Conservation (phyloP, 2,329 filamentous ascomycete species). For the Phialophora macrospora region DNA sequence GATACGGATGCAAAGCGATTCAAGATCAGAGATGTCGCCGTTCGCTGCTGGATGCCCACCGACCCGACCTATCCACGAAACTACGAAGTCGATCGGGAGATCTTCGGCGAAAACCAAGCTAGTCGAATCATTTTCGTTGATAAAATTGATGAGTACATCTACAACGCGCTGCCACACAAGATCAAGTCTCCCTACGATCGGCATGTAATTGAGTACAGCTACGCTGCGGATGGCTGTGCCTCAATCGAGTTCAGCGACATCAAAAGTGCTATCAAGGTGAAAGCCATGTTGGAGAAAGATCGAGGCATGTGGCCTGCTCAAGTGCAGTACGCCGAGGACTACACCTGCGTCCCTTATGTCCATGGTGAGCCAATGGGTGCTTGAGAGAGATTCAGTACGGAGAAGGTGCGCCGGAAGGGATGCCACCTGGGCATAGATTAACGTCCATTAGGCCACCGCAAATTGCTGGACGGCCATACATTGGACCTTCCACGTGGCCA, state of each 20-base stretch:
- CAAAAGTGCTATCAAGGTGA: slow-evolving; percentile 33
- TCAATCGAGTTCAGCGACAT: slow-evolving; percentile 38
- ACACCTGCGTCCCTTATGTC: slow-evolving; percentile 20
- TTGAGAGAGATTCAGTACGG: background rate
- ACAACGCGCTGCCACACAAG: slow-evolving; percentile 21
- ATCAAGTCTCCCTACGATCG: slow-evolving; percentile 20
- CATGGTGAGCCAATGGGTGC: slow-evolving; percentile 11
- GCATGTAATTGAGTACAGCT: slow-evolving; percentile 32
- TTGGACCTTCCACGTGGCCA: background rate
- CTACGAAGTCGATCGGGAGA: slow-evolving; percentile 29
- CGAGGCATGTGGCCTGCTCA: slow-evolving; percentile 10
- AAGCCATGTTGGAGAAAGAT: slow-evolving; percentile 14
- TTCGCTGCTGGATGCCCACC: slow-evolving; percentile 36
- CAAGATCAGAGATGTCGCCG: slow-evolving; percentile 28
- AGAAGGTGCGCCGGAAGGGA: background rate
- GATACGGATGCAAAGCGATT: slow-evolving; percentile 21
- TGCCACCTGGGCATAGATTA: background rate
- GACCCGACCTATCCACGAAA: slow-evolving; percentile 38
- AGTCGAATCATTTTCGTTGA: slow-evolving; percentile 36
- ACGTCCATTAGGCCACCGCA: background rate
- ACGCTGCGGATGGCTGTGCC: slow-evolving; percentile 28
- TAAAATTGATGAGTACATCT: slow-evolving; percentile 22
- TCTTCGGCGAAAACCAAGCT: slow-evolving; percentile 26
- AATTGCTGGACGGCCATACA: background rate
- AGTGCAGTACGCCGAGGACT: slow-evolving; percentile 26